Conservation (phyloP, 257 asterid genomes). For the Fraxinus americana region DNA sequence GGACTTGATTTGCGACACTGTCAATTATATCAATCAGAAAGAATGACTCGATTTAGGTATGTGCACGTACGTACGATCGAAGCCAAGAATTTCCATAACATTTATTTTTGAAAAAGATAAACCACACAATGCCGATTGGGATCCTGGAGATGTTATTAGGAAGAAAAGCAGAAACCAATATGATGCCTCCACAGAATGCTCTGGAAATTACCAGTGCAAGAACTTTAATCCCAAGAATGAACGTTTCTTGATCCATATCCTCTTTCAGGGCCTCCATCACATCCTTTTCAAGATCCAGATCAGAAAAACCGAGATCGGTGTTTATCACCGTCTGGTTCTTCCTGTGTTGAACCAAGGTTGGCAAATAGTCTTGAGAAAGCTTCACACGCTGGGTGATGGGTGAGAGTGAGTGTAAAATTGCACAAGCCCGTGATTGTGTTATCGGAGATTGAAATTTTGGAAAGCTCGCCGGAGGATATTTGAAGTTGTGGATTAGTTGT, state of each 20-base stretch:
- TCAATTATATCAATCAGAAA: neutral
- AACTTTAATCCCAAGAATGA: conserved; percentile 33
- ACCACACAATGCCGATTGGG: conserved; percentile 36
- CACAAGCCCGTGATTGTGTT: conserved; percentile 31
- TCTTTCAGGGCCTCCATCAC: conserved; percentile 24
- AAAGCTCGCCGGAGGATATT: conserved; percentile 33
- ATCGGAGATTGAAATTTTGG: conserved; percentile 16
- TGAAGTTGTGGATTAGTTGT: conserved; percentile 34
- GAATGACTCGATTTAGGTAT: neutral
- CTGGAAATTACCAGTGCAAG: conserved; percentile 21
- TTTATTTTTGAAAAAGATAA: conserved; percentile 17
- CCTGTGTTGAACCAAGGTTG: conserved; percentile 37
- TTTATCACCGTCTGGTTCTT: conserved; percentile 19
- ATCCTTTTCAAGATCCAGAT: conserved; percentile 21
- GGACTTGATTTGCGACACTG: neutral
- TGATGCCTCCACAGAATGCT: conserved; percentile 36
- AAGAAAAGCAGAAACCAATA: conserved; percentile 25
- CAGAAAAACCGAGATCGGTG: conserved; percentile 21
- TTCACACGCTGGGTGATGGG: conserved; percentile 31
- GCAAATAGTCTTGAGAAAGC: conserved; percentile 32
- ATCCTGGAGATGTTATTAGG: conserved; percentile 23
- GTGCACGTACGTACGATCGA: too few relatives aligned
- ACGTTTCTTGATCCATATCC: conserved; percentile 35
- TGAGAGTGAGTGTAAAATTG: conserved; percentile 36
- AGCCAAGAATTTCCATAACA: neutral